These are phyloP conservation scores for Lachancea nothofagi DNA, from an alignment of 805 yeast species.

Conservation along the genomic window DNA sequence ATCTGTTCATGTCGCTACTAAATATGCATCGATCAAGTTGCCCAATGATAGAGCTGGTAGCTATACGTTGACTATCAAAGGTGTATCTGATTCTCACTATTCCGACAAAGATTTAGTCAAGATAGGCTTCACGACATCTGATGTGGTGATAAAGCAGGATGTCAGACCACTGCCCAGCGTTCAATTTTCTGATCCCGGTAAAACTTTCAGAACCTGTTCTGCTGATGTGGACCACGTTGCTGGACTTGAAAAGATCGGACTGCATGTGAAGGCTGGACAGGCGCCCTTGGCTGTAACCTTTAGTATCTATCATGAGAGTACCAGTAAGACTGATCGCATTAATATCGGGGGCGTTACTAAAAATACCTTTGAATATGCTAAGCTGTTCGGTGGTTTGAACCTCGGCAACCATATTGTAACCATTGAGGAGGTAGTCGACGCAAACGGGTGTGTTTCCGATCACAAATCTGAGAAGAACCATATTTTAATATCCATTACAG, in stretches of 20 bases:
- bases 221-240: slow-evolving; percentile 33
- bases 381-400: slow-evolving; percentile 46
- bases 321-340: slow-evolving; percentile 46
- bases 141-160: slow-evolving; percentile 41
- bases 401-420: slow-evolving; percentile 68
- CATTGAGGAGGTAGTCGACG: slow-evolving; percentile 55
- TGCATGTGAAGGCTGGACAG: slow-evolving; percentile 47
- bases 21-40: slow-evolving; percentile 43
- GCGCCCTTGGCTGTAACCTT: slow-evolving; percentile 59
- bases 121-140: slow-evolving; percentile 27
- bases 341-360: slow-evolving; percentile 41
- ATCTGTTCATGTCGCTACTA: slow-evolving; percentile 46
- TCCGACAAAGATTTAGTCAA: slow-evolving; percentile 35
- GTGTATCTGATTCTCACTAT: slow-evolving; percentile 63
- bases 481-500: slow-evolving; percentile 59
- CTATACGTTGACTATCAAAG: slow-evolving; percentile 55
- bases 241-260: slow-evolving; percentile 45
- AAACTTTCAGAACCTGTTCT: slow-evolving; percentile 47
- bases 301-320: slow-evolving; percentile 53
- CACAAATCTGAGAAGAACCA: slow-evolving; percentile 40
- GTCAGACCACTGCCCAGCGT: slow-evolving; percentile 63
- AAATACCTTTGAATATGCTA: slow-evolving; percentile 34
- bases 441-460: slow-evolving; percentile 59
- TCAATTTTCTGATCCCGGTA: slow-evolving; percentile 42
- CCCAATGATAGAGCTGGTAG: slow-evolving; percentile 49